Percentiles rank a stretch among this genome's conserved stretches.
Evolutionary conservation across 2,329 filamentous ascomycete genomes (phyloP).

Genomic region (Xylaria sp.): DNA sequence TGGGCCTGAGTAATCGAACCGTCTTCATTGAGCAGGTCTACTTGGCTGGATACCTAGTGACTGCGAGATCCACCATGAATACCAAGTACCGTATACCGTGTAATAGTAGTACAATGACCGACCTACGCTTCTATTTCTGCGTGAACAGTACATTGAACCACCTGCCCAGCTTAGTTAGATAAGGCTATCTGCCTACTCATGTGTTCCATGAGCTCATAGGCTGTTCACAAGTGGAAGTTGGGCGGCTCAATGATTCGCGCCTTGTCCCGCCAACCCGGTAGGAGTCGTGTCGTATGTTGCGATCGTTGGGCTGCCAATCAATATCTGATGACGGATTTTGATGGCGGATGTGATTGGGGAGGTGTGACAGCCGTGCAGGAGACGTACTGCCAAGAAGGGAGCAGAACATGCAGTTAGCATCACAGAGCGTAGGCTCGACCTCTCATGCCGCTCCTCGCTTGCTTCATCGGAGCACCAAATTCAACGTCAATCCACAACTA

Average conservation of each 20-base stretch:
- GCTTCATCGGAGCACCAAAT: not conserved
- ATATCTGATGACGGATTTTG: not conserved
- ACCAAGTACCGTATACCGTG: too few species aligned
- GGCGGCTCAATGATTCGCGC: slow-evolving; percentile 3
- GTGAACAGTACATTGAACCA: not conserved
- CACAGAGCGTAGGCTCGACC: not conserved
- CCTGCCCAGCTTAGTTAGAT: not conserved
- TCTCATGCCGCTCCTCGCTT: not conserved
- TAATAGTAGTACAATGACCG: too few species aligned
- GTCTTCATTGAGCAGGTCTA: not conserved
- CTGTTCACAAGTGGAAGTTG: not conserved
- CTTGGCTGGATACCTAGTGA: too few species aligned
- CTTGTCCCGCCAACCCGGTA: slow-evolving; percentile 16
- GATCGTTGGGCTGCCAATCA: not conserved
- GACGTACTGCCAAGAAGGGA: slow-evolving; percentile 14
- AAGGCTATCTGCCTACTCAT: not conserved
- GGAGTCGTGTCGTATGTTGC: slow-evolving; percentile 14
- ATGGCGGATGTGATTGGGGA: not conserved
- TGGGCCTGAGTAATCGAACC: slow-evolving; percentile 13
- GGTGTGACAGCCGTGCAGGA: slow-evolving; percentile 22
- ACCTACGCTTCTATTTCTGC: too few species aligned
- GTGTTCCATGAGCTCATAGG: not conserved
- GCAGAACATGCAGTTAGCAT: not conserved
- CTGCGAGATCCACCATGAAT: too few species aligned
- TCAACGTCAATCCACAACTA: not conserved